A percentile compares a stretch with the other conserved stretches of the same genome.
phyloP scores from a whole-genome alignment of 129 eudicot species.

The Gnaphalium uliginosum region DNA sequence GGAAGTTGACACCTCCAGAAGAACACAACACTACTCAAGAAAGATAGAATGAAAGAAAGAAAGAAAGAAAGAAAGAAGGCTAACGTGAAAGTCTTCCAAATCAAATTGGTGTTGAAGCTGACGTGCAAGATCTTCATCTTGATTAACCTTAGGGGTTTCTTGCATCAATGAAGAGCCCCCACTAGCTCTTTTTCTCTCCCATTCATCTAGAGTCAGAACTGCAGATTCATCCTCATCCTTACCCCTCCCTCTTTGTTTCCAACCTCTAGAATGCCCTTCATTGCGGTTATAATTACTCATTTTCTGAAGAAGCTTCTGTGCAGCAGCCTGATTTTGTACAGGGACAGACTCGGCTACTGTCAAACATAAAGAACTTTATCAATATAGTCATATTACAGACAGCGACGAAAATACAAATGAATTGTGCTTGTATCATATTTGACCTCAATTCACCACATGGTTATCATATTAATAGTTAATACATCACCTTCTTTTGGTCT shows the following conservation, averaged over 20 bases:
- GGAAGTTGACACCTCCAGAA: background rate
- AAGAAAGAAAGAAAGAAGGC: slow-evolving; percentile 18
- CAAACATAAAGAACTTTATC: slow-evolving; percentile 18
- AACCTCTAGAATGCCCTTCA: slow-evolving; percentile 52
- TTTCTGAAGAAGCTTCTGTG: slow-evolving; percentile 86
- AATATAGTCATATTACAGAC: background rate
- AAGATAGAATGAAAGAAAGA: slow-evolving; percentile 14
- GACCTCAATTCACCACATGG: background rate
- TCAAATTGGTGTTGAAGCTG: slow-evolving; percentile 85
- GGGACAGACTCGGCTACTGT: slow-evolving; percentile 64
- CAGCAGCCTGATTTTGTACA: slow-evolving; percentile 91
- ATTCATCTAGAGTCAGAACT: slow-evolving; percentile 75
- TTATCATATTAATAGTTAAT: background rate
- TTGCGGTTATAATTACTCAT: slow-evolving; percentile 46
- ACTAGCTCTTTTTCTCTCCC: slow-evolving; percentile 78
- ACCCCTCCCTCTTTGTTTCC: slow-evolving; percentile 62
- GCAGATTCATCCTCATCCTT: slow-evolving; percentile 50
- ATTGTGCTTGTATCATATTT: background rate
- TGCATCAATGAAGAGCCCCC: slow-evolving; percentile 41
- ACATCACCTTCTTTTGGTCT: slow-evolving; percentile 82
- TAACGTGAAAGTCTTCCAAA: slow-evolving; percentile 75
- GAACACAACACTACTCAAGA: background rate
- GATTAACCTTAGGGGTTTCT: slow-evolving; percentile 40
- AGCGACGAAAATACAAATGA: slow-evolving; percentile 1
- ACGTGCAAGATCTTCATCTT: slow-evolving; percentile 85